Evolutionary conservation across 2,329 filamentous ascomycete genomes (phyloP).

Genomic region (Huntiella savannae): DNA sequence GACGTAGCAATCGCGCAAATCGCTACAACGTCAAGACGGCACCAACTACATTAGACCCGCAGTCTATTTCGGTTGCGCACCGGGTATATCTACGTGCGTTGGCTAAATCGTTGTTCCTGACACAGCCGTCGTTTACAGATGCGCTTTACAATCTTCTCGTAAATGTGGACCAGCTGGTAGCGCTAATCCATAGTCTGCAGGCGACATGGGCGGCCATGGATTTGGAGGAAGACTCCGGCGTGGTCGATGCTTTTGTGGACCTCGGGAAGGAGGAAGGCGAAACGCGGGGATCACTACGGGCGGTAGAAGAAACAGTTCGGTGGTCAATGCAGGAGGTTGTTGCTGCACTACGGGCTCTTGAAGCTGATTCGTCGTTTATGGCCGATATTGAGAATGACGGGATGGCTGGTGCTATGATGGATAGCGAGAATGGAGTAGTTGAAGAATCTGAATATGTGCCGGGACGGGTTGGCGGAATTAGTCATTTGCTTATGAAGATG

Average conservation of each 20-base stretch:
- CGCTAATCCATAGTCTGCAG: conserved; percentile 57
- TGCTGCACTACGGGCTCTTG: conserved; percentile 27
- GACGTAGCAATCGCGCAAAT: conserved; percentile 17
- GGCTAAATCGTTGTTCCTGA: conserved; percentile 45
- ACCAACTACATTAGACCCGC: conserved; percentile 46
- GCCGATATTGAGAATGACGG: conserved; percentile 23
- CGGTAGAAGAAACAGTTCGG: conserved; percentile 46
- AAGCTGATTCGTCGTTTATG: conserved; percentile 26
- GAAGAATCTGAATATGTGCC: conserved; percentile 38
- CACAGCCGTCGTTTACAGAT: conserved; percentile 41
- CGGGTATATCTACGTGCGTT: conserved; percentile 55
- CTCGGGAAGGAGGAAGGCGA: conserved; percentile 53
- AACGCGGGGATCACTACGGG: conserved; percentile 43
- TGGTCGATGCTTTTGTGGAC: conserved; percentile 56
- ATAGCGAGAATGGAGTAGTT: conserved; percentile 23
- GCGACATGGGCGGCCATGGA: conserved; percentile 60
- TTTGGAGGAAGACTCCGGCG: conserved; percentile 63
- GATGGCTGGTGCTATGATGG: conserved; percentile 16
- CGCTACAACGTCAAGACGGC: conserved; percentile 6
- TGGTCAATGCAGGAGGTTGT: conserved; percentile 49
- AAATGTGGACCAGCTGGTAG: conserved; percentile 64
- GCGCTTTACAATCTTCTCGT: conserved; percentile 47
- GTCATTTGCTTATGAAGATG: conserved; percentile 77
- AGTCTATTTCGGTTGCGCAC: conserved; percentile 66
- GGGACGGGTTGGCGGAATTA: conserved; percentile 57